Percentiles rank a stretch among this genome's conserved stretches.
Conservation (phyloP, 257 asterid species). For the Dorcoceras hygrometricum region DNA sequence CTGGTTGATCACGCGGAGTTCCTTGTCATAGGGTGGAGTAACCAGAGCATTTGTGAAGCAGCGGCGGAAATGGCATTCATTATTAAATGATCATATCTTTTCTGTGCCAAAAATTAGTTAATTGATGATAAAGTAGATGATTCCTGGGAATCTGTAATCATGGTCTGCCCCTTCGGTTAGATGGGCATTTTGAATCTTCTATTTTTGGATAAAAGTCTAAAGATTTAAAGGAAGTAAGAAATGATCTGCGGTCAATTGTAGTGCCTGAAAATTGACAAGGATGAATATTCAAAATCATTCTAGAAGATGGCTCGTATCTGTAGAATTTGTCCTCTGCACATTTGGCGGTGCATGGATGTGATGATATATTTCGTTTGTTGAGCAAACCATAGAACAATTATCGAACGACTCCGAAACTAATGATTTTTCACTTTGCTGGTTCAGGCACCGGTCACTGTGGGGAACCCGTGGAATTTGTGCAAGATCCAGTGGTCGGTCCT, state of each 20-base stretch:
- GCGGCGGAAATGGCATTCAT: too few relatives aligned
- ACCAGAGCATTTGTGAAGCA: too few relatives aligned
- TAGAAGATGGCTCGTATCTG: neutral
- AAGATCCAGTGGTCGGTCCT: conserved; percentile 19
- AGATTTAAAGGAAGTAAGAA: neutral
- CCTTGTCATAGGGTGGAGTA: too few relatives aligned
- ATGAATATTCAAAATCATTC: neutral
- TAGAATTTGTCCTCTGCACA: neutral
- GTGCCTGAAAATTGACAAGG: neutral
- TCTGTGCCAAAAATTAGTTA: neutral
- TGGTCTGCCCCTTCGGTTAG: neutral
- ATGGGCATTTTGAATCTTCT: neutral
- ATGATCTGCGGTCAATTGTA: neutral
- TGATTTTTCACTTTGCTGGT: neutral
- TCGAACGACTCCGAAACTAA: neutral
- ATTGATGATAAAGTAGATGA: too few relatives aligned
- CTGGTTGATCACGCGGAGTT: too few relatives aligned
- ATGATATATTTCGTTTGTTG: neutral
- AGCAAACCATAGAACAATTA: neutral
- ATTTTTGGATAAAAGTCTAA: neutral
- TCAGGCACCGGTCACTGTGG: conserved; percentile 21
- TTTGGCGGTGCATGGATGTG: too few relatives aligned
- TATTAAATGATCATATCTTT: too few relatives aligned
- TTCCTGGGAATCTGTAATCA: neutral
- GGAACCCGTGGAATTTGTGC: conserved; percentile 10